Conservation (phyloP, 169 alveolate species). For the Plasmodium vinckei region DNA sequence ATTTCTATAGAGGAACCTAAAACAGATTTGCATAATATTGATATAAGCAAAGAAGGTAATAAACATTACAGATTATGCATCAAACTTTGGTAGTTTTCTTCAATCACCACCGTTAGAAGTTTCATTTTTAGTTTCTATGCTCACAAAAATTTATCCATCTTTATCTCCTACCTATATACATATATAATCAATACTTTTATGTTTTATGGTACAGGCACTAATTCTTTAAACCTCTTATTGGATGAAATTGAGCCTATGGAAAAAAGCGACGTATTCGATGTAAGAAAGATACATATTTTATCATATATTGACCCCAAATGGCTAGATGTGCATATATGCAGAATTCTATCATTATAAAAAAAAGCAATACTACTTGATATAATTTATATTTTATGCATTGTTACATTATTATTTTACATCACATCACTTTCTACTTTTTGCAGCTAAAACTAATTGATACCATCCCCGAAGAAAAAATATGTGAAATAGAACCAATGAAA, state of each 20-base stretch:
- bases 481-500: constrained; percentile 49
- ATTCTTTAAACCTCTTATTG: constrained; percentile 43
- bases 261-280: constrained; percentile 26
- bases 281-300: neutral
- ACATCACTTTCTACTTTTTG: neutral
- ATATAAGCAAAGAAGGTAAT: neutral
- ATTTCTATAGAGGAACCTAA: constrained; percentile 62
- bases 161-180: neutral
- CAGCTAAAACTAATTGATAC: constrained; percentile 29
- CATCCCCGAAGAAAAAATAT: neutral
- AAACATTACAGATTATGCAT: too few relatives aligned
- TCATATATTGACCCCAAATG: too few relatives aligned
- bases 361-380: too few relatives aligned
- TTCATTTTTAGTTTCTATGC: too few relatives aligned
- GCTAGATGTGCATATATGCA: too few relatives aligned
- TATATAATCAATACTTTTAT: neutral
- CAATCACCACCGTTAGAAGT: too few relatives aligned
- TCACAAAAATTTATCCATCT: too few relatives aligned
- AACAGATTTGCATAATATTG: constrained; percentile 6
- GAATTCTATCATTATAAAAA: too few relatives aligned
- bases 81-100: too few relatives aligned
- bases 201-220: constrained; percentile 9
- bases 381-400: neutral
- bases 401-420: neutral
- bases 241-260: constrained; percentile 18